Conservation (phyloP, 2,329 filamentous ascomycete species). For the Parascedosporium putredinis region DNA sequence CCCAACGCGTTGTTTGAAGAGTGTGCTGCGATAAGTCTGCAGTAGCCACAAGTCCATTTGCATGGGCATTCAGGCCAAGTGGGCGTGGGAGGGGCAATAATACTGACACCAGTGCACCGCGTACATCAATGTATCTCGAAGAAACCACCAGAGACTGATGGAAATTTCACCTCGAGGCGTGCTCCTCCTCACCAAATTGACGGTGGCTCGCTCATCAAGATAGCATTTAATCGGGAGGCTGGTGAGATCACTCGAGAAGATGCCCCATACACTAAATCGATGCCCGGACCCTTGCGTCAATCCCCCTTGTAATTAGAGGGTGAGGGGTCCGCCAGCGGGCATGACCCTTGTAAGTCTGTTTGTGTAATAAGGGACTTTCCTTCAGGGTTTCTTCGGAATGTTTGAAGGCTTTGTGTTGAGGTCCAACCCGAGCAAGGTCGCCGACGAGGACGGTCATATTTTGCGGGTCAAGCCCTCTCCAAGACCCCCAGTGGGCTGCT, state of each 20-base stretch:
- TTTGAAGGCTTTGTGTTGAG: not conserved
- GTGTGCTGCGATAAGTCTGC: no score
- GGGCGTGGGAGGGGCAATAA: no score
- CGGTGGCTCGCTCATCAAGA: not conserved
- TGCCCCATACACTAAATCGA: not conserved
- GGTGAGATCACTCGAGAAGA: not conserved
- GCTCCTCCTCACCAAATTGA: no score
- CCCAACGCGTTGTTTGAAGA: no score
- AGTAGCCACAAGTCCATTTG: no score
- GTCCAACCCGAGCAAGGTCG: no score
- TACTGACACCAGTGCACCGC: not conserved
- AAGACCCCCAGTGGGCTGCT: no score
- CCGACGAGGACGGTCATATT: no score
- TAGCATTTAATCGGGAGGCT: conserved; percentile 1
- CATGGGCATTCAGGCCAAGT: no score
- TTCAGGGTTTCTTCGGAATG: not conserved
- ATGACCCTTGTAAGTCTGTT: not conserved
- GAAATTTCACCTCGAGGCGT: no score
- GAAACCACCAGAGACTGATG: not conserved
- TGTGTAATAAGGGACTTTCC: not conserved
- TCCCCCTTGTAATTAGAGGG: not conserved
- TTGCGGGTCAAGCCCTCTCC: no score
- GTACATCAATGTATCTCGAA: not conserved
- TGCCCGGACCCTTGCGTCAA: not conserved
- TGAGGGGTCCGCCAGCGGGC: not conserved